Base-by-base conservation (phyloP, 768 basidiomycete genomes). In the Rhizopogon vulgaris region DNA sequence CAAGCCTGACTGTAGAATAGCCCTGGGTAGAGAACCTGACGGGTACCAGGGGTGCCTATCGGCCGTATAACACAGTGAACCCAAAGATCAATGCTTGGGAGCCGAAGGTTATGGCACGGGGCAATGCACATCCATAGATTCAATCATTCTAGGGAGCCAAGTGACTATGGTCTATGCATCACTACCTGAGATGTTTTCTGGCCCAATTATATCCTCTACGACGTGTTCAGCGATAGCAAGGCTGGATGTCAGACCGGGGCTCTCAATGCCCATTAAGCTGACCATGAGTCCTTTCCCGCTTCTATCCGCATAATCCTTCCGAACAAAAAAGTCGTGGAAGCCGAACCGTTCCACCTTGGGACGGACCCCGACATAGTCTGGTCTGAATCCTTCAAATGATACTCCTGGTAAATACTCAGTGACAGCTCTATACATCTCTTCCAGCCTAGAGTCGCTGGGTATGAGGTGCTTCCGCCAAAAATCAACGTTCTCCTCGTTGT, bases 41-140 rank as follows among this genome's bases (percentile, higher is more conserved):
- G 4, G 95, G 94, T 11, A 96, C 94, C 6, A 76, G 92, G 41
- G 95, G 91, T 46, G 90, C 91, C 10, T 97, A 85, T 75, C 86
- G 81, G 59, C 69, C 90, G 0, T 98, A 97, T 71, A 90, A 90
- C 63, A 97, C 95, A 2, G 84, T 75, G 30, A 78, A 76, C 42
- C 87, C 91, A 15, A 96, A 96, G 73, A 75, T 91, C 56, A 74
- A 77, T 28, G 78, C 84, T 4, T 97, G 94, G 94, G 77, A 90
- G 56, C 90, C 93, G 18, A 87, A 83, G 65, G 75, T 83, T 32
- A 60, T 71, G 24, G 52, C 77, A 27, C 82, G 89, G 38, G 73
- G 64, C 41, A 62, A 63, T 50, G 52, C 49, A 27, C 45, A 6
- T 10, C 32, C 45, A 15, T 46, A 46, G 45, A 11, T 32, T 12